Evolutionary conservation across 441 rosid genomes (phyloP).

Genomic region (Aleurites moluccanus): DNA sequence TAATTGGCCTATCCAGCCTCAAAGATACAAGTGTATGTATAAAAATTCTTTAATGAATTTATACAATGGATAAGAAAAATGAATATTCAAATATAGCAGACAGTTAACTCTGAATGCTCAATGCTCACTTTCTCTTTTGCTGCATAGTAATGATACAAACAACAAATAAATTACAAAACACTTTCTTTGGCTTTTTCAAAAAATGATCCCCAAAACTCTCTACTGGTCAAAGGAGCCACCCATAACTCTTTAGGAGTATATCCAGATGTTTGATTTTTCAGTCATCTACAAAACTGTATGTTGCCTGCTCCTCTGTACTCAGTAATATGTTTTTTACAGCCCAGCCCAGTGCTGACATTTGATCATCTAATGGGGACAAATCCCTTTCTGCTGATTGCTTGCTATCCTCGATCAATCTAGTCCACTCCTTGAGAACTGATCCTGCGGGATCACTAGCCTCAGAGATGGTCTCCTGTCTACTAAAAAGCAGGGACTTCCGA

Average conservation of each 20-base stretch:
- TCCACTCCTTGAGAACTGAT: constrained; percentile 39
- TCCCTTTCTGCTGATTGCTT: constrained; percentile 36
- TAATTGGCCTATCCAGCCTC: not conserved
- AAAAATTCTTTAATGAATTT: not conserved
- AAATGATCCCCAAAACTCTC: constrained; percentile 8
- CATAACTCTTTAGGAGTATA: not conserved
- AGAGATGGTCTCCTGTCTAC: constrained; percentile 31
- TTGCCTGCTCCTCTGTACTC: constrained; percentile 54
- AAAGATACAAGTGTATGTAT: not conserved
- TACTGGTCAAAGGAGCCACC: not conserved
- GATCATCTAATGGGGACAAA: constrained; percentile 38
- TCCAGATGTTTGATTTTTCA: constrained; percentile 23
- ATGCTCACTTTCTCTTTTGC: not conserved
- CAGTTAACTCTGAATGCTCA: not conserved
- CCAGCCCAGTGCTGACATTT: constrained; percentile 67
- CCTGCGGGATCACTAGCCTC: constrained; percentile 24
- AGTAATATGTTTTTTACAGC: constrained; percentile 62
- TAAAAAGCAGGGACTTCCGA: constrained; percentile 39
- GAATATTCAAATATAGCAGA: not conserved
- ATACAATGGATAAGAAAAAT: not conserved
- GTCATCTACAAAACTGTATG: constrained; percentile 61
- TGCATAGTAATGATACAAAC: not conserved
- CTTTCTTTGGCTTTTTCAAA: not conserved
- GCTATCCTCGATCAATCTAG: constrained; percentile 47
- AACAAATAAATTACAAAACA: not conserved